Evolutionary conservation across 1,284 basidiomycete genomes (phyloP).

Genomic region (Somion occarium): DNA sequence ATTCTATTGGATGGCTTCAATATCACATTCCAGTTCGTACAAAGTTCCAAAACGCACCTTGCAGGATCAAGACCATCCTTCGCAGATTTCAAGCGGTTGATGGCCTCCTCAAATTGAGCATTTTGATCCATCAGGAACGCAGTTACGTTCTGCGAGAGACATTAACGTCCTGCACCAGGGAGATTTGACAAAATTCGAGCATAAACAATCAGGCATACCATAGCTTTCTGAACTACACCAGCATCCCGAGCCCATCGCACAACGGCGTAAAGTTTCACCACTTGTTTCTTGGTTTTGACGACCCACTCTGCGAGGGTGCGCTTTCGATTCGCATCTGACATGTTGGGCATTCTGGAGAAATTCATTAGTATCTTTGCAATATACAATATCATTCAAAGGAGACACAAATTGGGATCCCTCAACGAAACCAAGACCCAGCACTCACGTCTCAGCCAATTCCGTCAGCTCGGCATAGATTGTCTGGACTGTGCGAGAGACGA

Average conservation of each 20-base stretch:
- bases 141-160: constrained; percentile 62
- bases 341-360: constrained; percentile 66
- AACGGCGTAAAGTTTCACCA: constrained; percentile 85
- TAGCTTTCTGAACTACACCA: constrained; percentile 76
- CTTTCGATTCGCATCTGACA: constrained; percentile 80
- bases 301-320: constrained; percentile 84
- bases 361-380: neutral
- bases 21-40: neutral
- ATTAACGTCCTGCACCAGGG: constrained; percentile 7
- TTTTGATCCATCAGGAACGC: constrained; percentile 83
- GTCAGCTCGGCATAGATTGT: constrained; percentile 80
- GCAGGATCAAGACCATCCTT: constrained; percentile 66
- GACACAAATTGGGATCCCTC: neutral
- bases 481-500: constrained; percentile 75
- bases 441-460: constrained; percentile 84
- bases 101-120: constrained; percentile 73
- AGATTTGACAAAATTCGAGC: too few species aligned
- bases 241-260: constrained; percentile 82
- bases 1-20: constrained; percentile 41
- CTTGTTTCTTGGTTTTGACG: constrained; percentile 82
- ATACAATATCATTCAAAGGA: neutral
- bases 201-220: constrained; percentile 42
- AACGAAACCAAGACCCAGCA: constrained; percentile 7
- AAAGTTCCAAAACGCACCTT: constrained; percentile 37
- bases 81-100: constrained; percentile 57